Conservation (phyloP, 2,329 filamentous ascomycete species). For the Knufia fluminis region DNA sequence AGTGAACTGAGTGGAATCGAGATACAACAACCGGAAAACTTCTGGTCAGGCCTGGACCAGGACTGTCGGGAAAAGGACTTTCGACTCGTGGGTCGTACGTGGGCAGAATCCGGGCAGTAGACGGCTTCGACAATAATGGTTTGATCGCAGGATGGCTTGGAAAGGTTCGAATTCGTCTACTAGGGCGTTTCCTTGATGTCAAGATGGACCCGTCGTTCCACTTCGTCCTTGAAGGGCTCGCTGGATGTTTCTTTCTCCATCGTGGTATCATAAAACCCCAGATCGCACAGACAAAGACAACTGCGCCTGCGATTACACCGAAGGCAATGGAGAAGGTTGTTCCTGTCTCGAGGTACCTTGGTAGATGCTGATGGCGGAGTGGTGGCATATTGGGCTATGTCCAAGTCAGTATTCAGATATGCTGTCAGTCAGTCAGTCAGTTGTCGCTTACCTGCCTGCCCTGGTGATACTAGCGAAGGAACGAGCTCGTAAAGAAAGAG, state of each 20-base stretch:
- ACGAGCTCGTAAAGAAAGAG: too few species aligned
- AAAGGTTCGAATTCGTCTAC: slow-evolving; percentile 8
- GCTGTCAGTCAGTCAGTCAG: background rate
- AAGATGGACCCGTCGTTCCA: slow-evolving; percentile 7
- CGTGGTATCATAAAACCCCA: slow-evolving; percentile 16
- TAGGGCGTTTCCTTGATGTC: background rate
- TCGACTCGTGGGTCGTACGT: slow-evolving; percentile 17
- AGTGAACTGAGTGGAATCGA: background rate
- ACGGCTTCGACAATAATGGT: slow-evolving; percentile 13
- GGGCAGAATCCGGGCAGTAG: slow-evolving; percentile 5
- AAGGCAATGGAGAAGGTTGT: slow-evolving; percentile 10
- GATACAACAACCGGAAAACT: background rate
- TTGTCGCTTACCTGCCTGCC: background rate
- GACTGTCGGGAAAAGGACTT: slow-evolving; percentile 15
- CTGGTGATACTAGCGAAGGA: too few species aligned
- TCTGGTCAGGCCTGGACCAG: slow-evolving; percentile 4
- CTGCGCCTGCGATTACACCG: slow-evolving; percentile 13
- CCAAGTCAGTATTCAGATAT: background rate
- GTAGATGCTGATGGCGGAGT: background rate
- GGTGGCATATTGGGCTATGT: slow-evolving; percentile 3
- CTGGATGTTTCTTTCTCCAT: slow-evolving; percentile 13
- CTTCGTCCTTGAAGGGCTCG: slow-evolving; percentile 3
- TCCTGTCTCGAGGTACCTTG: background rate
- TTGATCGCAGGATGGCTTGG: slow-evolving; percentile 16
- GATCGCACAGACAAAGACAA: slow-evolving; percentile 15